phyloP scores from a whole-genome alignment of 2,329 filamentous ascomycete species.

The Phialophora verrucosa region DNA sequence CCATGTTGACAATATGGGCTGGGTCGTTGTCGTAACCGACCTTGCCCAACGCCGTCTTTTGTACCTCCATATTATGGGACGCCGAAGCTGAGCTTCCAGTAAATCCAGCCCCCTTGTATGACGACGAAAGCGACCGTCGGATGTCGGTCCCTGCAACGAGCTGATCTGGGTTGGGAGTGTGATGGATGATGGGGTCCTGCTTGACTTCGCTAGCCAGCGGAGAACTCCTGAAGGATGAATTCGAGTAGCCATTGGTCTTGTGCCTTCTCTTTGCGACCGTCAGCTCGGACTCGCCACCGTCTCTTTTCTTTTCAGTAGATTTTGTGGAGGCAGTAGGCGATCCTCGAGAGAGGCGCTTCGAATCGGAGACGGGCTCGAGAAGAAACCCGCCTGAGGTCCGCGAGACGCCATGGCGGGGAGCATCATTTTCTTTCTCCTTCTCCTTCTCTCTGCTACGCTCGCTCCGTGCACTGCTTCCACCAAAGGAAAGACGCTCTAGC shows the following conservation, averaged over 20 bases:
- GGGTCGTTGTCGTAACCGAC: constrained; percentile 72
- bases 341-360: constrained; percentile 41
- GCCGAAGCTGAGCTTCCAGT: constrained; percentile 18
- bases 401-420: constrained; percentile 11
- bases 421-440: constrained; percentile 27
- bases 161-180: constrained; percentile 16
- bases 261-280: constrained; percentile 47
- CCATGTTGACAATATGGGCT: constrained; percentile 90
- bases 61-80: constrained; percentile 16
- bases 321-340: constrained; percentile 41
- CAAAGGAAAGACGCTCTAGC: constrained; percentile 22
- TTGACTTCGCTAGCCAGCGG: constrained; percentile 42
- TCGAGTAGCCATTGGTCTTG: constrained; percentile 46
- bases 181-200: constrained; percentile 29
- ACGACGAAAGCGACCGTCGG: constrained; percentile 25
- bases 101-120: constrained; percentile 21
- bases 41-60: constrained; percentile 15
- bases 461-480: constrained; percentile 13
- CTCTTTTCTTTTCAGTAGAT: constrained; percentile 50
- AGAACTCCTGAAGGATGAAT: constrained; percentile 44
- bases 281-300: constrained; percentile 45
- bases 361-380: constrained; percentile 50
- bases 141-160: constrained; percentile 25
- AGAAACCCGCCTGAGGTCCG: constrained; percentile 51
- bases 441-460: constrained; percentile 29